These are phyloP conservation scores for Zanthoxylum bungeanum DNA, from an alignment of 345 rosid genomes.

Conservation along the genomic window DNA sequence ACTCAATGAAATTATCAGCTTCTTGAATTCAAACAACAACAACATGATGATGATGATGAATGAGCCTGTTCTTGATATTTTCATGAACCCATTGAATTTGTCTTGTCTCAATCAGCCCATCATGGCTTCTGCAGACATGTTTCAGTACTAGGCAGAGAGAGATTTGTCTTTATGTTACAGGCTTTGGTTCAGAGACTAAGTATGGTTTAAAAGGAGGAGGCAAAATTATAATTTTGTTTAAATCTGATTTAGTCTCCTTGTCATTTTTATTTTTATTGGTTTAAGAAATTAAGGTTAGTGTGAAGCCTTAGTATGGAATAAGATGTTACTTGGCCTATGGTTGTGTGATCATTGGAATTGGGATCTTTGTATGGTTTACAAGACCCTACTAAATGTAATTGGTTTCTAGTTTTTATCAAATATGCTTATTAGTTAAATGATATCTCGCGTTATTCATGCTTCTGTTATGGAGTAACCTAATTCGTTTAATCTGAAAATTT, in stretches of 20 bases:
- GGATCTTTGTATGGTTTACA: background rate
- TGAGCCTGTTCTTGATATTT: conserved; percentile 31
- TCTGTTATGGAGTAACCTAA: too few species aligned
- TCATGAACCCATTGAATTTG: conserved; percentile 46
- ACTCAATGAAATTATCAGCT: conserved; percentile 56
- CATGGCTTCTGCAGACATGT: conserved; percentile 66
- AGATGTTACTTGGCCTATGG: background rate
- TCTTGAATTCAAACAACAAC: conserved; percentile 27
- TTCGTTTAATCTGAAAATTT: too few species aligned
- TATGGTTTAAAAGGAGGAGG: too few species aligned
- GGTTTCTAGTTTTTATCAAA: background rate
- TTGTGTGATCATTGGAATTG: conserved; percentile 4
- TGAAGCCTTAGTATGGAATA: conserved; percentile 5
- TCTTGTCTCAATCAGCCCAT: conserved; percentile 61
- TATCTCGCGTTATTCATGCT: background rate
- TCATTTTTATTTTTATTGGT: background rate
- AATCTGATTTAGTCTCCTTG: too few species aligned
- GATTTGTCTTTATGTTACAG: too few species aligned
- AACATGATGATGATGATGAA: conserved; percentile 13
- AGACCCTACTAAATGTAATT: background rate
- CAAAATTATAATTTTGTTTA: too few species aligned
- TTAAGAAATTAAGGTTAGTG: too few species aligned
- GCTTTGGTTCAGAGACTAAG: too few species aligned
- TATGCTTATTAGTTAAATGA: background rate
- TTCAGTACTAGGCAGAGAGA: conserved; percentile 25